Percentiles rank a stretch among this genome's conserved stretches.
Conservation (phyloP, 2,329 filamentous ascomycete species). For the Hyphodiscus sp. region DNA sequence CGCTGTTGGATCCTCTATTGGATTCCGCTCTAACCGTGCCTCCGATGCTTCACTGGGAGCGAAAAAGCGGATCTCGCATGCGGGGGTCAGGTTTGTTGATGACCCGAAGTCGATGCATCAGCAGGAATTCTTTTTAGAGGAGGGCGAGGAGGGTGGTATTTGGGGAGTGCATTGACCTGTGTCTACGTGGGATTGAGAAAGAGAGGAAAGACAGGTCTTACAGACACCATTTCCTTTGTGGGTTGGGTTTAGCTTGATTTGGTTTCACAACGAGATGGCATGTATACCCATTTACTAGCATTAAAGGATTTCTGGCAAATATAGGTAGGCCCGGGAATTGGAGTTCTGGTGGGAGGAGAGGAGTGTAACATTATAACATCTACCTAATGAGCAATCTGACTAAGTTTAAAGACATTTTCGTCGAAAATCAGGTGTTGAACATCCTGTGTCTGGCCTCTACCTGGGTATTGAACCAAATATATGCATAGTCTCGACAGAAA, state of each 20-base stretch:
- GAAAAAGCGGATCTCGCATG: constrained; percentile 8
- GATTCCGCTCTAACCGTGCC: constrained; percentile 7
- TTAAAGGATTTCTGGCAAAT: neutral
- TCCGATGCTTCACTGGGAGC: neutral
- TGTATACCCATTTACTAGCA: neutral
- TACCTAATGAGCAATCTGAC: neutral
- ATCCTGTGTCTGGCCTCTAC: too few relatives aligned
- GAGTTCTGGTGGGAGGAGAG: neutral
- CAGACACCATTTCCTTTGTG: neutral
- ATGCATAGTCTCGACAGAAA: too few relatives aligned
- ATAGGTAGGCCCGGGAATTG: constrained; percentile 11
- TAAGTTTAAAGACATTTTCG: too few relatives aligned
- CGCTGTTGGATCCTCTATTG: constrained; percentile 16
- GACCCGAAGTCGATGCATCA: constrained; percentile 5
- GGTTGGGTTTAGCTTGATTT: neutral
- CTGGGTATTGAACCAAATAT: too few relatives aligned
- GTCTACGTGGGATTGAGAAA: neutral
- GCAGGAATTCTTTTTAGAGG: constrained; percentile 12
- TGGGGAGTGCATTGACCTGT: constrained; percentile 14
- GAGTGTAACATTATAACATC: neutral
- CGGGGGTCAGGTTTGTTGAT: constrained; percentile 16
- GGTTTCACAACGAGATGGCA: neutral
- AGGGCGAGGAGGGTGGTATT: constrained; percentile 9
- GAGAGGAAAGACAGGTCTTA: neutral
- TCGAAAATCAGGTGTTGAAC: too few relatives aligned